Percentiles rank a stretch among this genome's conserved stretches.
Evolutionary conservation across 1,284 basidiomycete genomes (phyloP).

Genomic region (Farysia itapuensis): DNA sequence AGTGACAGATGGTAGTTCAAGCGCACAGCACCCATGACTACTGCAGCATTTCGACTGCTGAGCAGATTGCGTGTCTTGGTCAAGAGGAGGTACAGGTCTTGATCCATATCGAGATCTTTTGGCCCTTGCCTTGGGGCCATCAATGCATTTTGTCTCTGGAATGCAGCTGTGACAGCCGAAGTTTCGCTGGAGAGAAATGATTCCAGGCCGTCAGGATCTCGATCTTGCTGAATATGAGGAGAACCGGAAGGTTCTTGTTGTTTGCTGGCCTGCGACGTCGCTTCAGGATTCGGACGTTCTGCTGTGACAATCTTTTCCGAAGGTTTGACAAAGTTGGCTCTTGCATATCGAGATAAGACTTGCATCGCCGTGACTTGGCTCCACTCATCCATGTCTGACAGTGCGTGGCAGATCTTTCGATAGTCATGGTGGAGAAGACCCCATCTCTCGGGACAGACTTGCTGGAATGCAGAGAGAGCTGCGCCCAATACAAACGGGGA

Average conservation of each 20-base stretch:
- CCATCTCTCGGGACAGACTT: conserved; percentile 36
- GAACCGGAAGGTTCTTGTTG: neutral
- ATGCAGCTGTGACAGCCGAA: neutral
- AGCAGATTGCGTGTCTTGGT: conserved; percentile 35
- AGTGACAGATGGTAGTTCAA: conserved; percentile 25
- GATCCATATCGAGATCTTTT: conserved; percentile 17
- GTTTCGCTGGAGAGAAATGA: conserved; percentile 19
- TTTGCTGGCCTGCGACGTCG: neutral
- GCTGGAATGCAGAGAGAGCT: conserved; percentile 75
- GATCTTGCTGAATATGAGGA: neutral
- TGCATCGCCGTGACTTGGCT: conserved; percentile 81
- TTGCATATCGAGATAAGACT: conserved; percentile 80
- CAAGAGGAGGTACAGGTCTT: conserved; percentile 49
- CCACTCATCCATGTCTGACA: conserved; percentile 95
- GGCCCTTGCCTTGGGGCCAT: too few relatives aligned
- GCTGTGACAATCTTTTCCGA: neutral
- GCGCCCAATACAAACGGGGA: conserved; percentile 86
- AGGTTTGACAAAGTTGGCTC: conserved; percentile 59
- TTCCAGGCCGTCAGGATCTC: conserved; percentile 17
- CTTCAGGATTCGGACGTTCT: neutral
- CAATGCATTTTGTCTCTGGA: too few relatives aligned
- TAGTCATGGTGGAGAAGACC: conserved; percentile 88
- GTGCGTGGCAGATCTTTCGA: conserved; percentile 76
- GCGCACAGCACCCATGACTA: conserved; percentile 36
- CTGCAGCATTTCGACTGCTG: conserved; percentile 43